Base-by-base conservation (phyloP, 768 basidiomycete species). In the Suillus variegatus region DNA sequence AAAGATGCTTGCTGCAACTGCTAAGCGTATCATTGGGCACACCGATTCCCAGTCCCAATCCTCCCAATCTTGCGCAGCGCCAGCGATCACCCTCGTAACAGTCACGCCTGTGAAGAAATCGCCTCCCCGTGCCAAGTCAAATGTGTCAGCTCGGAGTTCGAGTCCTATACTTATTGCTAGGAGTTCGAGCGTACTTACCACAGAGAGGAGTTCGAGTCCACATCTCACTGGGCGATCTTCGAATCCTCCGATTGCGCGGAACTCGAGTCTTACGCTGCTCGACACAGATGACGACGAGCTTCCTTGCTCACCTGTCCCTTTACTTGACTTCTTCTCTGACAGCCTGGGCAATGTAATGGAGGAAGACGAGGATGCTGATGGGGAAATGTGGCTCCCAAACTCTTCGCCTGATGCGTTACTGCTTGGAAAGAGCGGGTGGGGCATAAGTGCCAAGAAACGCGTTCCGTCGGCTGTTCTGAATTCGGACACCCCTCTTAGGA, bases 71-170 rank as follows among this genome's bases (percentile, higher is more conserved):
- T 69, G 55, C 38, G 66, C 60, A 41, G 64, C 66, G 8, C 66
- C 61, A 18, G 72, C 69, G 12, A 65, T 77, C 32, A 78, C 74
- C 8, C 80, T 89, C 35, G 87, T 89, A 28, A 81, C 81, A 2
- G 85, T 85, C 13, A 89, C 87, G 18, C 88, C 88, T 6, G 77
- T 77, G 22, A 85, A 85, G 66, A 58, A 58, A 40, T 38, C 38
- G 8, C 56, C 38, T 38, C 72, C 76, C 52, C 66, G 47, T 35
- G 61, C 60, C 58, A 60, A 64, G 51, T 66, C 54, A 40, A 70
- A 71, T 36, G 62, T 65, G 57, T 41, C 38, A 35, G 40, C 28
- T 16, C 66, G 66, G 49, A 56, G 64, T 36, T 61, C 47, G 18
- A 65, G 64, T 2, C 25, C 52, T 8, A 25, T 35, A 20, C 51